Percentiles rank a stretch among this genome's conserved stretches.
phyloP scores from a whole-genome alignment of 169 alveolate genomes.

The Cyclospora cayetanensis region DNA sequence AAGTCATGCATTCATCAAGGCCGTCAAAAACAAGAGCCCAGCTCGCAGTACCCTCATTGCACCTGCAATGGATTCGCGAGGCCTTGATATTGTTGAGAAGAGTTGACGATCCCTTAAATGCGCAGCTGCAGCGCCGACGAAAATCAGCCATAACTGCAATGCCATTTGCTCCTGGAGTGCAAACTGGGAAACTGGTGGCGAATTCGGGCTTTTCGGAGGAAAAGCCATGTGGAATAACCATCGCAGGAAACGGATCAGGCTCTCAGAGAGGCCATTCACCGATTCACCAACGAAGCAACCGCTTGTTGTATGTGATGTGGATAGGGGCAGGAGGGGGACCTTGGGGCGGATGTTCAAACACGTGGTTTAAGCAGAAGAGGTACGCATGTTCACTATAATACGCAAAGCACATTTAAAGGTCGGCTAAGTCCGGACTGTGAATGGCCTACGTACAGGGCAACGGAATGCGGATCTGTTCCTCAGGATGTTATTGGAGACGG shows the following conservation, averaged over 20 bases:
- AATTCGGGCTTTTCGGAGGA: slow-evolving; percentile 2
- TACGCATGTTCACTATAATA: background rate
- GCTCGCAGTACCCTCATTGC: too few relatives aligned
- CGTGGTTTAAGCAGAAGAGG: slow-evolving; percentile 53
- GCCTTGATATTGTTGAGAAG: slow-evolving; percentile 53
- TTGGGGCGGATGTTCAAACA: slow-evolving; percentile 56
- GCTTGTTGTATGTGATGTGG: slow-evolving; percentile 58
- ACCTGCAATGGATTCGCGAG: slow-evolving; percentile 64
- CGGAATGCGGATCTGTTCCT: background rate
- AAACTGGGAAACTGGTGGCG: slow-evolving; percentile 14
- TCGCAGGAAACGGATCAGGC: background rate
- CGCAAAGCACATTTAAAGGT: background rate
- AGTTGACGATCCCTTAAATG: slow-evolving; percentile 53
- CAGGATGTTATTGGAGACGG: slow-evolving; percentile 59
- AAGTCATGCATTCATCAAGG: background rate
- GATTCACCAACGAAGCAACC: slow-evolving; percentile 20
- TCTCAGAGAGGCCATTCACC: background rate
- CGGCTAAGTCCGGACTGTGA: background rate
- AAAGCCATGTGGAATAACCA: background rate
- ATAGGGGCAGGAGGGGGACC: slow-evolving; percentile 55
- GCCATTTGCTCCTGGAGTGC: slow-evolving; percentile 9
- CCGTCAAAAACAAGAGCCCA: slow-evolving; percentile 7
- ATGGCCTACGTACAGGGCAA: background rate
- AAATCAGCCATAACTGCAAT: slow-evolving; percentile 20
- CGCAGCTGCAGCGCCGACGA: slow-evolving; percentile 63